These are phyloP conservation scores for Marasmius fiardii DNA, from an alignment of 1,284 basidiomycete genomes.

Conservation along the genomic window DNA sequence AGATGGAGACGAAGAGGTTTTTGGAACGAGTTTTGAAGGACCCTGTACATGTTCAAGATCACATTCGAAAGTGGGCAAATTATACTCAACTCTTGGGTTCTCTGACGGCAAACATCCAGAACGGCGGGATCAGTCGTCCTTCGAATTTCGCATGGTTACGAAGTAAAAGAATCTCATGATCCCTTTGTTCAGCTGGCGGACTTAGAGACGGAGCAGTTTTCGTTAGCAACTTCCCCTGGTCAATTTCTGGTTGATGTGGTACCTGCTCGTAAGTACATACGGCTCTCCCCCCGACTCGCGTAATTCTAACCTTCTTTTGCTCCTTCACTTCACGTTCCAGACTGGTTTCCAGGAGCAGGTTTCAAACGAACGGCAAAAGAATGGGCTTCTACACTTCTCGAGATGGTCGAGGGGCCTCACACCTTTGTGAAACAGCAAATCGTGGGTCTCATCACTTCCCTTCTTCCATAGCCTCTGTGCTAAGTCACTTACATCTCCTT, in stretches of 20 bases:
- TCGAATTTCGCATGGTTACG: constrained; percentile 61
- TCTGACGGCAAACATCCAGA: constrained; percentile 23
- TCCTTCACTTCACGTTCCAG: constrained; percentile 58
- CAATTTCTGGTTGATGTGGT: constrained; percentile 59
- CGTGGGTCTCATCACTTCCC: constrained; percentile 30
- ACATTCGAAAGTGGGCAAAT: constrained; percentile 53
- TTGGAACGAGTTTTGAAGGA: constrained; percentile 50
- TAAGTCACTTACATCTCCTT: neutral
- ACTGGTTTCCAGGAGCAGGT: constrained; percentile 62
- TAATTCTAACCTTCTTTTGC: constrained; percentile 7
- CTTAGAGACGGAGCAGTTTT: constrained; percentile 55
- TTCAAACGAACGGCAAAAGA: constrained; percentile 51
- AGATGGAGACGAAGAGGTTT: constrained; percentile 54
- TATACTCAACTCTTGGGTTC: neutral
- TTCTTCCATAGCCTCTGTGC: neutral
- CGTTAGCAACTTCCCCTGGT: constrained; percentile 51
- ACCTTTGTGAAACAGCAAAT: constrained; percentile 60
- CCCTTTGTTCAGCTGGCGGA: constrained; percentile 58
- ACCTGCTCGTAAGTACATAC: constrained; percentile 41
- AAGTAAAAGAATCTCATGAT: constrained; percentile 51
- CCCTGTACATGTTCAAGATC: constrained; percentile 48
- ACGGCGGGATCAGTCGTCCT: constrained; percentile 58
- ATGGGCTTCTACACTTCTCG: constrained; percentile 46
- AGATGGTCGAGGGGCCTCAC: constrained; percentile 54
- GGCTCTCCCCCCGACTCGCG: neutral